phyloP scores from a whole-genome alignment of 768 basidiomycete species.

The Hericium rajendrae region DNA sequence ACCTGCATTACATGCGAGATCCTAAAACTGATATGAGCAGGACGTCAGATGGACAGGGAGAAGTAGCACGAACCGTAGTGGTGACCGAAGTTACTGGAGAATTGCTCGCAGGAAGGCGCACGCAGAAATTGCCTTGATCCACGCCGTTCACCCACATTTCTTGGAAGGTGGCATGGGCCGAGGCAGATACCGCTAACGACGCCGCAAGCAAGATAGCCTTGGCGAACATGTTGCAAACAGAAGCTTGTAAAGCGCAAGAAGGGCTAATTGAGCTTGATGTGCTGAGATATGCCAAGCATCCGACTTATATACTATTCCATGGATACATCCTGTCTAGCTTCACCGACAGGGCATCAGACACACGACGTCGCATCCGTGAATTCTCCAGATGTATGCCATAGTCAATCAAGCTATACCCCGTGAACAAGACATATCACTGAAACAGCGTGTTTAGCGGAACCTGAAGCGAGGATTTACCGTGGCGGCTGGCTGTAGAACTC shows the following conservation, averaged over 20 bases:
- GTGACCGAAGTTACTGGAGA: constrained; percentile 35
- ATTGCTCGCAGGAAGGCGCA: constrained; percentile 36
- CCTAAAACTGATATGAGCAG: constrained; percentile 16
- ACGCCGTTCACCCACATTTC: constrained; percentile 43
- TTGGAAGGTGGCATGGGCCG: constrained; percentile 46
- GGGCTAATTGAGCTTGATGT: not conserved
- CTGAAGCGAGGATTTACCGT: not conserved
- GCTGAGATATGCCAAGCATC: not conserved
- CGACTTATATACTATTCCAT: not conserved
- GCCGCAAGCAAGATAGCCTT: constrained; percentile 21
- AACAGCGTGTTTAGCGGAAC: not conserved
- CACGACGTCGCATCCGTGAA: not conserved
- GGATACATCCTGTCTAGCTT: not conserved
- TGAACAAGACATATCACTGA: not conserved
- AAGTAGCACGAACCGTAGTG: constrained; percentile 17
- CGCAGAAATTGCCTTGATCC: constrained; percentile 38
- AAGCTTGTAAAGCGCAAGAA: not conserved
- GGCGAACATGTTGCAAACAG: constrained; percentile 19
- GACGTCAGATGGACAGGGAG: too few species aligned
- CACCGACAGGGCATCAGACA: not conserved
- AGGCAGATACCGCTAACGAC: constrained; percentile 28
- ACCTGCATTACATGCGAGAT: constrained; percentile 39
- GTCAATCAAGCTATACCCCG: not conserved
- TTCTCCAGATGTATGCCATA: not conserved
- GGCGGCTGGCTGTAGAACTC: not conserved